Evolutionary conservation across 164 flowering plant genomes (phyloP).

Genomic region (Stephania yunnanensis): DNA sequence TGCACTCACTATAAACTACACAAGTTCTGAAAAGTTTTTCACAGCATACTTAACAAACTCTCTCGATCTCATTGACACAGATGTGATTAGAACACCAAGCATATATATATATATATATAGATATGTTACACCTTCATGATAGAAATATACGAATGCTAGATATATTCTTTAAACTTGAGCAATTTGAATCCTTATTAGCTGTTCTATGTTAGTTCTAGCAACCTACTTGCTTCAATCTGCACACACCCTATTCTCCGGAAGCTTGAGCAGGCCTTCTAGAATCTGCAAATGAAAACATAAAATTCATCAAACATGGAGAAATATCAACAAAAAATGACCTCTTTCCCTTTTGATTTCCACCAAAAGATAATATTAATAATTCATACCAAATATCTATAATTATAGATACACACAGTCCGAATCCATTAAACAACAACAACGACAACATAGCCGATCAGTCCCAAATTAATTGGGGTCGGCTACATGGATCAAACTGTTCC

Average conservation of each 20-base stretch:
- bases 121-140: not conserved
- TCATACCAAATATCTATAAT: not conserved
- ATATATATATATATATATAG: too few species aligned
- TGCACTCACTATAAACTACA: not conserved
- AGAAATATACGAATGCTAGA: not conserved
- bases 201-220: not conserved
- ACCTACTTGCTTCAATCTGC: slow-evolving; percentile 78
- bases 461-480: too few species aligned
- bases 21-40: not conserved
- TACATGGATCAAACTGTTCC: too few species aligned
- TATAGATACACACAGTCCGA: not conserved
- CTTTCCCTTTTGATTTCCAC: not conserved
- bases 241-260: slow-evolving; percentile 68
- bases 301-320: not conserved
- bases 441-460: too few species aligned
- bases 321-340: not conserved
- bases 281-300: slow-evolving; percentile 36
- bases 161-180: not conserved
- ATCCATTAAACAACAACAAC: too few species aligned
- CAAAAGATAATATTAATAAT: not conserved
- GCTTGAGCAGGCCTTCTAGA: slow-evolving; percentile 61
- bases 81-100: too few species aligned
- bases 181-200: not conserved
- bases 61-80: not conserved
- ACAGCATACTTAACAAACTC: not conserved